Conservation (phyloP, 1,284 basidiomycete species). For the Cutaneotrichosporon curvatum region DNA sequence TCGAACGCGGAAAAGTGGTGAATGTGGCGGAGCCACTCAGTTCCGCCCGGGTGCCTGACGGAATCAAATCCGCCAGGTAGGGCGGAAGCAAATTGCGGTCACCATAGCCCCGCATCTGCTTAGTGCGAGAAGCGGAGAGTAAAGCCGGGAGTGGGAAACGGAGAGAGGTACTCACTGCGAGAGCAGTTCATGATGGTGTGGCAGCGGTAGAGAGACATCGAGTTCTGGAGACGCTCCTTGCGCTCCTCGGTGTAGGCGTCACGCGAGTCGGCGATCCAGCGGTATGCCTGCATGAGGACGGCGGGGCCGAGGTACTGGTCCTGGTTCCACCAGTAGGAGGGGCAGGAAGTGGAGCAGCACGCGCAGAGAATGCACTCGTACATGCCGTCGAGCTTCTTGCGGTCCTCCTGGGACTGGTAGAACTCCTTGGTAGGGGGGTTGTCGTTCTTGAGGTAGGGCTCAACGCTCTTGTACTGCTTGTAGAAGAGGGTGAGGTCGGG, state of each 20-base stretch:
- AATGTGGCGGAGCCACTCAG: no score
- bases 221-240: conserved; percentile 89
- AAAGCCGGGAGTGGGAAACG: no score
- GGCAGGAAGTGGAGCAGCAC: conserved; percentile 95
- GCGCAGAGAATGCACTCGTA: conserved; percentile 76
- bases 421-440: conserved; percentile 71
- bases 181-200: conserved; percentile 94
- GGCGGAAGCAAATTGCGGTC: no score
- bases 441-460: conserved; percentile 89
- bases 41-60: no score
- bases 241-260: conserved; percentile 75
- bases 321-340: conserved; percentile 98
- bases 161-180: conserved; percentile 53
- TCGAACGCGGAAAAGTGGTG: no score
- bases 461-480: conserved; percentile 99
- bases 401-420: conserved; percentile 83
- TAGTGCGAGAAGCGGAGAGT: no score
- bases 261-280: conserved; percentile 97
- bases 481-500: conserved; percentile 54
- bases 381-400: conserved; percentile 92
- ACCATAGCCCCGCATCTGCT: no score
- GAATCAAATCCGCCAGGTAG: no score
- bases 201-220: conserved; percentile 68
- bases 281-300: conserved; percentile 88
- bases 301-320: conserved; percentile 97